phyloP scores from a whole-genome alignment of 768 basidiomycete species.

The Galerina marginata region DNA sequence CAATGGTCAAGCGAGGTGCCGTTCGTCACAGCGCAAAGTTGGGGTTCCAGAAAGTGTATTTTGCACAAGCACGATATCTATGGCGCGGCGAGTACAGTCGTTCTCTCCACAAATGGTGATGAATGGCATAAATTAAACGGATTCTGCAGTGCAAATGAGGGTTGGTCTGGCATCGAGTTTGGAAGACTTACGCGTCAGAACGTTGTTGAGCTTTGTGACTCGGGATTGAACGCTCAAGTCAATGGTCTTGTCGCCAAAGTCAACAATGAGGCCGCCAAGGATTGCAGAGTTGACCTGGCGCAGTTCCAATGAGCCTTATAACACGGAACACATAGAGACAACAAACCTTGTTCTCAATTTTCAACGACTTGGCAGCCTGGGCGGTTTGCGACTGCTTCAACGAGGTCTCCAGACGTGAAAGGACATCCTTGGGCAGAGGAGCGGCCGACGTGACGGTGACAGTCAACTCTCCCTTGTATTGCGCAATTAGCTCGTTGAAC shows the following conservation, averaged over 20 bases:
- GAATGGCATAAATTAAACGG: conserved; percentile 35
- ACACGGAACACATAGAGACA: not conserved
- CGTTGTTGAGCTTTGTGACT: conserved; percentile 92
- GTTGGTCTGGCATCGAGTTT: not conserved
- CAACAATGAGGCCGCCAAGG: conserved; percentile 91
- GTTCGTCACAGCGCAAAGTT: not conserved
- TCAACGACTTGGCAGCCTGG: conserved; percentile 85
- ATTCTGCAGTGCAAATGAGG: conserved; percentile 33
- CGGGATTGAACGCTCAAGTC: conserved; percentile 94
- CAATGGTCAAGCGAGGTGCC: not conserved
- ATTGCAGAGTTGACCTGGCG: conserved; percentile 87
- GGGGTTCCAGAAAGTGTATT: conserved; percentile 13
- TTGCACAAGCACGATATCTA: conserved; percentile 23
- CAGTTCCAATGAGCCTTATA: not conserved
- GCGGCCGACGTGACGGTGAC: conserved; percentile 90
- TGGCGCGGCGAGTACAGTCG: conserved; percentile 12
- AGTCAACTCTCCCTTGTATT: conserved; percentile 92
- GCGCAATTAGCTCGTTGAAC: conserved; percentile 87
- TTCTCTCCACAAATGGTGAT: not conserved
- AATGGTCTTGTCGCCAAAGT: conserved; percentile 98
- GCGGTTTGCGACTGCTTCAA: conserved; percentile 89
- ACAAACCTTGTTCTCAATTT: conserved; percentile 88
- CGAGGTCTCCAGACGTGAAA: conserved; percentile 79
- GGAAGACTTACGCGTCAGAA: conserved; percentile 68
- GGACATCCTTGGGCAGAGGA: conserved; percentile 77